Percentiles rank a stretch among this genome's conserved stretches.
Evolutionary conservation across 1,139 yeast species (phyloP).

Genomic region (Suhomyces guaymorum): DNA sequence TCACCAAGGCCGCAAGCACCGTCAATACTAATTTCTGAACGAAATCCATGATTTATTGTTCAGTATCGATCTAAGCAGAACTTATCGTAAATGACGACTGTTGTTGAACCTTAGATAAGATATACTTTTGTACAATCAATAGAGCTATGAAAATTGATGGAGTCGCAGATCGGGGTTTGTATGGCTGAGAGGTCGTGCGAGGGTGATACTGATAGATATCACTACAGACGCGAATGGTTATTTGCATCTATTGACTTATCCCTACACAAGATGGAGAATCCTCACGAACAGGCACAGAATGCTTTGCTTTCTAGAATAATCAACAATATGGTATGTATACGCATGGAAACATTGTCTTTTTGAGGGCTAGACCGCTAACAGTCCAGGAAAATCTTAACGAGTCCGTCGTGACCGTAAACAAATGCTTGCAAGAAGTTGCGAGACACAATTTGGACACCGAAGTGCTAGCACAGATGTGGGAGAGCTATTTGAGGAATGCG

Average conservation of each 20-base stretch:
- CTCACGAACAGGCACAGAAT: slow-evolving; percentile 84
- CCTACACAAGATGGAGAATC: slow-evolving; percentile 65
- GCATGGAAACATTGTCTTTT: no score
- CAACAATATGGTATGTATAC: slow-evolving; percentile 66
- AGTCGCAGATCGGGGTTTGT: slow-evolving; percentile 1
- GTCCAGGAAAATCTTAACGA: slow-evolving; percentile 66
- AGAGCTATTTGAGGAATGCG: slow-evolving; percentile 69
- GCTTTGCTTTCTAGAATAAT: slow-evolving; percentile 76
- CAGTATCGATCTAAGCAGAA: no score
- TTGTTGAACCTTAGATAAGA: no score
- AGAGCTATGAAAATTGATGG: background rate
- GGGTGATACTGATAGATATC: background rate
- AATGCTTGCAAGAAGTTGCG: slow-evolving; percentile 60
- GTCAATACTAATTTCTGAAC: slow-evolving; percentile 21
- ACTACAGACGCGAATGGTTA: background rate
- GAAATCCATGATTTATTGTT: slow-evolving; percentile 24
- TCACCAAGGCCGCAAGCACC: slow-evolving; percentile 21
- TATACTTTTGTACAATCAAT: no score
- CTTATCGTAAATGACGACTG: no score
- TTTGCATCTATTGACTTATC: slow-evolving; percentile 1
- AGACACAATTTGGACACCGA: slow-evolving; percentile 71
- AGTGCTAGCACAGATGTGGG: slow-evolving; percentile 79
- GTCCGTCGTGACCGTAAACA: slow-evolving; percentile 65
- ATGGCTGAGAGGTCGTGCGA: slow-evolving; percentile 5
- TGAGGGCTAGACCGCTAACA: slow-evolving; percentile 11